phyloP scores from a whole-genome alignment of 805 yeast genomes.

The Pichia pseudocactophila region DNA sequence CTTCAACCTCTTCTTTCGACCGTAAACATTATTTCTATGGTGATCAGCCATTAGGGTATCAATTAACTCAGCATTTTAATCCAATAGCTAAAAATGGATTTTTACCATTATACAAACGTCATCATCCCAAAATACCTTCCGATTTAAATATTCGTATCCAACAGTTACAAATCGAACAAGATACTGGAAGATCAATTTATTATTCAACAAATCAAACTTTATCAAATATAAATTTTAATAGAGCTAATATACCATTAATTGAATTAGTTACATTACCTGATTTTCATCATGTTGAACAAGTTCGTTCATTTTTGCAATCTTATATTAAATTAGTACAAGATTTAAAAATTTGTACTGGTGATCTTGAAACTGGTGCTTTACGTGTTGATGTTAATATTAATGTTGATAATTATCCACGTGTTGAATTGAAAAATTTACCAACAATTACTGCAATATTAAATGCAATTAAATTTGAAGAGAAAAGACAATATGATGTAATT shows the following conservation, averaged over 20 bases:
- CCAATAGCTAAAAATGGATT: conserved; percentile 71
- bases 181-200: conserved; percentile 76
- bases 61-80: conserved; percentile 79
- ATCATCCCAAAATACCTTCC: conserved; percentile 40
- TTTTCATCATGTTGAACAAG: conserved; percentile 55
- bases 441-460: conserved; percentile 70
- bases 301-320: conserved; percentile 71
- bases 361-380: conserved; percentile 89
- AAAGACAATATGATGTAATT: conserved; percentile 53
- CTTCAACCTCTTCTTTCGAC: conserved; percentile 60
- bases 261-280: conserved; percentile 92
- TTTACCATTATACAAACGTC: conserved; percentile 36
- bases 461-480: conserved; percentile 68
- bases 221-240: conserved; percentile 62
- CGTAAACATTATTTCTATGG: conserved; percentile 94
- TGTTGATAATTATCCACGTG: conserved; percentile 59
- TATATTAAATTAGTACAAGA: conserved; percentile 64
- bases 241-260: conserved; percentile 79
- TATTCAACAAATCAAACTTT: conserved; percentile 26
- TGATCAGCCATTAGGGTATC: conserved; percentile 95
- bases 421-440: conserved; percentile 85
- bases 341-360: conserved; percentile 75
- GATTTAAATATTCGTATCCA: conserved; percentile 49
- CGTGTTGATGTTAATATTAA: conserved; percentile 93
- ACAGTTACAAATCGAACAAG: conserved; percentile 91